These are phyloP conservation scores for Hirsutella thompsonii DNA, from an alignment of 2,329 filamentous ascomycete species.

Conservation along the genomic window DNA sequence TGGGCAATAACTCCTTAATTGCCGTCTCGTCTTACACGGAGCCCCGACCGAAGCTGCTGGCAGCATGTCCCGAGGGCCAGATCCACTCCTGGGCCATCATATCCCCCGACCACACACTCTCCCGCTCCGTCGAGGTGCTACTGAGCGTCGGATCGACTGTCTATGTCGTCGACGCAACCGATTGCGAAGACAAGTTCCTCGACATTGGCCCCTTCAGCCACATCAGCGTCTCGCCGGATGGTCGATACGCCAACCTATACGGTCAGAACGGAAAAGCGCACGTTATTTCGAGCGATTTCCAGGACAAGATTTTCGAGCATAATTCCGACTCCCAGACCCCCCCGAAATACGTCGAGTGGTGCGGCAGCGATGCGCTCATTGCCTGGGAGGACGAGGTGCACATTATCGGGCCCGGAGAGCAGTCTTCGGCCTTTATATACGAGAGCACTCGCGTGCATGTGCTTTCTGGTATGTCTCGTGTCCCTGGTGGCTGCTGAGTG, in stretches of 20 bases:
- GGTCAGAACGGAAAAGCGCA: conserved; percentile 75
- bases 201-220: conserved; percentile 89
- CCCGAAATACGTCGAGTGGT: conserved; percentile 88
- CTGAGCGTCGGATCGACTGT: conserved; percentile 76
- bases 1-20: conserved; percentile 77
- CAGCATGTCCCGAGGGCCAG: conserved; percentile 60
- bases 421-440: conserved; percentile 70
- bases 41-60: conserved; percentile 74
- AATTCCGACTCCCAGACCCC: conserved; percentile 74
- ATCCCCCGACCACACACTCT: conserved; percentile 76
- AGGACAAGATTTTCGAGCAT: conserved; percentile 83
- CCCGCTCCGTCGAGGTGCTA: conserved; percentile 83
- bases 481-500: conserved; percentile 4
- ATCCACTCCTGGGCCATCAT: conserved; percentile 86
- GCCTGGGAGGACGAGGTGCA: conserved; percentile 98
- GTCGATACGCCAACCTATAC: conserved; percentile 77
- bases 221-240: conserved; percentile 82
- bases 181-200: conserved; percentile 81
- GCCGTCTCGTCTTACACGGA: conserved; percentile 84
- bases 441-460: conserved; percentile 83
- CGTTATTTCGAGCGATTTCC: conserved; percentile 91
- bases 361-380: conserved; percentile 86
- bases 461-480: conserved; percentile 52
- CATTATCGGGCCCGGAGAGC: conserved; percentile 73
- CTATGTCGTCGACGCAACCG: conserved; percentile 74